A percentile compares a stretch with the other conserved stretches of the same genome.
These are phyloP conservation scores for Rhizoclosmatium globosum DNA, from an alignment of 192 early-diverging fungal genomes.

Conservation along the genomic window DNA sequence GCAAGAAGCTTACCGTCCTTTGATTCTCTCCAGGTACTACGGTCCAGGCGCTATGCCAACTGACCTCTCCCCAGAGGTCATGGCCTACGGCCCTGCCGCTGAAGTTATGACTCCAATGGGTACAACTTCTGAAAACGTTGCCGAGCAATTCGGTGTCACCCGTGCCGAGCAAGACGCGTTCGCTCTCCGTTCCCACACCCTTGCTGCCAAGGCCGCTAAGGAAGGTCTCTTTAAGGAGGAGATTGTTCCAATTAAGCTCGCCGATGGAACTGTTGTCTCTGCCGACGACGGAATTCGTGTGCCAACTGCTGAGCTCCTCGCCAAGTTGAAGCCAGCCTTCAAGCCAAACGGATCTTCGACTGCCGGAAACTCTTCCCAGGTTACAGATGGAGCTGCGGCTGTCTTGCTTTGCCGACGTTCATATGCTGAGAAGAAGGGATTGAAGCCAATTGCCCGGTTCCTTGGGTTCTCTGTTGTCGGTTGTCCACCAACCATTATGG, in stretches of 20 bases:
- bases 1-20: too few species aligned
- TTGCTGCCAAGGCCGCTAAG: conserved; percentile 87
- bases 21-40: conserved; percentile 61
- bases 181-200: conserved; percentile 83
- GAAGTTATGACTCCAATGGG: conserved; percentile 75
- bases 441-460: conserved; percentile 88
- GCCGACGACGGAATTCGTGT: conserved; percentile 94
- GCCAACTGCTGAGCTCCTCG: conserved; percentile 80
- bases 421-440: conserved; percentile 84
- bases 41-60: conserved; percentile 80
- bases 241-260: conserved; percentile 85
- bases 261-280: conserved; percentile 82
- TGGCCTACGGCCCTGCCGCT: conserved; percentile 72
- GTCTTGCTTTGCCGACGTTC: conserved; percentile 94
- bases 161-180: conserved; percentile 93
- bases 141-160: conserved; percentile 82
- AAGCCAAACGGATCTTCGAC: conserved; percentile 84
- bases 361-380: conserved; percentile 97
- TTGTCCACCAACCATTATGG: conserved; percentile 95
- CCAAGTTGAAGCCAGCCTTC: conserved; percentile 94
- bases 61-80: conserved; percentile 77
- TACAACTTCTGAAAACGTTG: conserved; percentile 97
- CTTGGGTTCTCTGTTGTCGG: conserved; percentile 88
- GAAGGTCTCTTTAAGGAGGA: conserved; percentile 91
- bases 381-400: conserved; percentile 97